Evolutionary conservation across 2,329 filamentous ascomycete genomes (phyloP).

Genomic region (Didymella arachidicola): DNA sequence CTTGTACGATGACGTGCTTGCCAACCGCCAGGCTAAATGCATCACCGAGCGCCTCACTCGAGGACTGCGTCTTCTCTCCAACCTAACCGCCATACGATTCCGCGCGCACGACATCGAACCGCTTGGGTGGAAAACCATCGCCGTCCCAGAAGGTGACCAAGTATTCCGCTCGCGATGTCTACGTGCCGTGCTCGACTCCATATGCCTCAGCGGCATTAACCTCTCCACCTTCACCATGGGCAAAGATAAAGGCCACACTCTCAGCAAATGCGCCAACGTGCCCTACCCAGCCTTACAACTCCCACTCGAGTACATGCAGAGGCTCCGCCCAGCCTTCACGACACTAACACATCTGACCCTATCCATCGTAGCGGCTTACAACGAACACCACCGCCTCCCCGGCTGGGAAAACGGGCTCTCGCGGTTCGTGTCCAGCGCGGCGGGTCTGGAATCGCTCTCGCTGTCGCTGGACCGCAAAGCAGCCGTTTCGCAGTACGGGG

Average conservation of each 20-base stretch:
- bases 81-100: constrained; percentile 32
- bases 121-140: constrained; percentile 13
- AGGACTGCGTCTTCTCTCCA: constrained; percentile 27
- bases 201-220: constrained; percentile 29
- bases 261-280: constrained; percentile 26
- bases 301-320: constrained; percentile 16
- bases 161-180: constrained; percentile 35
- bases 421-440: constrained; percentile 31
- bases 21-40: constrained; percentile 19
- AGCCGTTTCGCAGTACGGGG: constrained; percentile 22
- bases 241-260: constrained; percentile 20
- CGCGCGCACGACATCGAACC: constrained; percentile 25
- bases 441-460: constrained; percentile 28
- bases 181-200: constrained; percentile 32
- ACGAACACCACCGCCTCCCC: constrained; percentile 21
- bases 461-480: constrained; percentile 31
- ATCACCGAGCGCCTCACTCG: constrained; percentile 32
- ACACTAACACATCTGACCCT: constrained; percentile 29
- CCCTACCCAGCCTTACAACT: constrained; percentile 29
- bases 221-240: constrained; percentile 35
- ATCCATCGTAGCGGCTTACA: constrained; percentile 27
- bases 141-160: constrained; percentile 24
- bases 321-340: constrained; percentile 25
- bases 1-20: constrained; percentile 32
- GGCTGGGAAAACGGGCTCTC: constrained; percentile 35